Conservation (phyloP, 306 rosid genomes). For the Medicago ruthenica region DNA sequence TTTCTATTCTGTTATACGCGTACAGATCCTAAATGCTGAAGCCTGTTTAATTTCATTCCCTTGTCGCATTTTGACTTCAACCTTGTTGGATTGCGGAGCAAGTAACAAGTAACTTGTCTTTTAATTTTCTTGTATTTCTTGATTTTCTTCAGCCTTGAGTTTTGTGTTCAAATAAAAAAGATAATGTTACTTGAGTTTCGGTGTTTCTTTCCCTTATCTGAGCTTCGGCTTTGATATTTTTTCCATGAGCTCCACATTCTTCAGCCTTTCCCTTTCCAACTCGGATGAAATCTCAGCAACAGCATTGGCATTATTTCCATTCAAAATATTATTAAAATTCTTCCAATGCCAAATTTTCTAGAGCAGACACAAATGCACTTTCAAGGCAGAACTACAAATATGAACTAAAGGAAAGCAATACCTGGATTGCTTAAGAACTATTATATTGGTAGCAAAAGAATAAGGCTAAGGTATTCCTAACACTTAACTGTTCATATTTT, state of each 20-base stretch:
- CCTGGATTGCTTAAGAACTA: slow-evolving; percentile 12
- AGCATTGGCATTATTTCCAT: slow-evolving; percentile 52
- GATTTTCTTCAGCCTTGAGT: slow-evolving; percentile 8
- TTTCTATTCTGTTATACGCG: slow-evolving; percentile 53
- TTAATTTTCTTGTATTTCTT: slow-evolving; percentile 46
- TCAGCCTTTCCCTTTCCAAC: slow-evolving; percentile 75
- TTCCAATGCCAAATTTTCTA: no score
- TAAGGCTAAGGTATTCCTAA: background rate
- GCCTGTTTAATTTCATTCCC: slow-evolving; percentile 44
- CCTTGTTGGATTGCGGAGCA: slow-evolving; percentile 38
- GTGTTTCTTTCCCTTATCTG: slow-evolving; percentile 60
- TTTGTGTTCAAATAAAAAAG: background rate
- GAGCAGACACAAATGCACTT: no score
- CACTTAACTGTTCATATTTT: no score
- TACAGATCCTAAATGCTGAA: slow-evolving; percentile 44
- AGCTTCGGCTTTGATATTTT: slow-evolving; percentile 83
- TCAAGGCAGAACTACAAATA: no score
- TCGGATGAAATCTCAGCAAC: slow-evolving; percentile 69
- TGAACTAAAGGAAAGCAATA: background rate
- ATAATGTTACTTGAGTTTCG: slow-evolving; percentile 57
- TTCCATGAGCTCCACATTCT: slow-evolving; percentile 72
- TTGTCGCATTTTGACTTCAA: slow-evolving; percentile 36
- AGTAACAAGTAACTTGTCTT: slow-evolving; percentile 28
- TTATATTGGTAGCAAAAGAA: slow-evolving; percentile 15
- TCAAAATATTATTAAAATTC: slow-evolving; percentile 15